Evolutionary conservation across 2,329 filamentous ascomycete genomes (phyloP), one percentile per base, ranked within the genome.

Genomic region (Penicillium sclerotigenum): DNA sequence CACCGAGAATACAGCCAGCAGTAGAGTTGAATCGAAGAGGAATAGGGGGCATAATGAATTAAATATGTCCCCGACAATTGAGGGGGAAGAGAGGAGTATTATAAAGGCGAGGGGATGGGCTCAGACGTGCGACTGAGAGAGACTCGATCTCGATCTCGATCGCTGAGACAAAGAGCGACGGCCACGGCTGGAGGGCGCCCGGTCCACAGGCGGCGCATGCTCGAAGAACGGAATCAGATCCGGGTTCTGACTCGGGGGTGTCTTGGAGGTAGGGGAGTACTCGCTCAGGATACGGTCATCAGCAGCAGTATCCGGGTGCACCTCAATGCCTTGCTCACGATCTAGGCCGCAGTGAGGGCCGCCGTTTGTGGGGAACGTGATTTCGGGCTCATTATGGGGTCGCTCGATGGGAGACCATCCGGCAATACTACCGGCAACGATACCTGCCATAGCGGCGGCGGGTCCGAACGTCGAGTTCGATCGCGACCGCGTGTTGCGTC

Each of bases 341-440:
- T 73, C 72, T 40, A 79, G 58, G 0, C 74, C 75, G 8, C 73
- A 72, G 46, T 74, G 71, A 11, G 69, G 67, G 18, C 69, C 53
- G 1, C 53, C 70, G 37, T 66, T 68, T 24, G 69, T 63, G 1
- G 73, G 70, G 59, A 78, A 76, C 14, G 66, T 69, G 52, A 74
- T 65, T 4, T 58, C 56, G 5, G 52, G 22, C 8, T 52, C 56
- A 16, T 33, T 47, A n/a, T 51, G 58, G 52, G 8, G 6, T 38
- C 80, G 74, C 58, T 85, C 83, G 51, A 86, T 83, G 0, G 77
- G 85, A 34, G 83, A 86, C 83, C 83, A 87, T 40, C 83, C 84
- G 40, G 80, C 83, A 61, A 87, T 80, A 67, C 83, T 85, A 51
- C 85, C 84, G n/a, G 84, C 85, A 36, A 87, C 79, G 46, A 87